Evolutionary conservation across 768 basidiomycete species (phyloP), one percentile per base, ranked within the genome.

Genomic region (Chlorophyllum brunneum): DNA sequence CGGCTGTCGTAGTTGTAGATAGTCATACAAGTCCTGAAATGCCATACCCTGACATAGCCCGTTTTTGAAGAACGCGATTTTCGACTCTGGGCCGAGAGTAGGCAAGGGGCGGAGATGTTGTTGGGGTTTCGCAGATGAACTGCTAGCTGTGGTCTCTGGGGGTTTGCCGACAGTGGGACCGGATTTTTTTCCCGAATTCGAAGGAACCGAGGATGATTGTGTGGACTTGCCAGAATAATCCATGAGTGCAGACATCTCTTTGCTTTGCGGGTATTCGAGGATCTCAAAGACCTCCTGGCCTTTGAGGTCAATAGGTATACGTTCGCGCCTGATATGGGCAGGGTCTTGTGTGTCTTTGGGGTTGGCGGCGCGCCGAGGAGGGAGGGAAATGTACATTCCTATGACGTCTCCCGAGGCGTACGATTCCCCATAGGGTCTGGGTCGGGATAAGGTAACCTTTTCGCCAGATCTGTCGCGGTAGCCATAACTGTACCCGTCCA

Each of bases 211-310:
- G 2, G 76, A 70, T 3, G 81, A 75, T 51, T 70, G 76, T 5
- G 75, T 75, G 2, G 77, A 68, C 65, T 86, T 88, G 13, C 73
- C 78, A 39, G 81, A 78, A 63, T 80, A 83, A 57, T 94, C 92
- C 78, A 95, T 83, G 56, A 98, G 81, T 31, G 85, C 74, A 10
- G 79, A 74, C 97, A 98, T 98, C 70, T 99, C 97, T 66, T 95
- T 97, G 24, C 79, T 82, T 54, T 85, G 82, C 8, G 83, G 69
- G 65, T 97, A 98, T 66, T 98, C 95, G 55, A 91, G 74, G 54
- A 85, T 85, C 71, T 99, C 97, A 66, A 98, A 98, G 65, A 95
- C 94, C 57, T 92, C 88, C 68, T 95, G 94, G n/a, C 91, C 91
- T 69, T 95, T 97, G 70, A 92, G 90, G 54, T 90, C 88, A 63